phyloP scores from a whole-genome alignment of 768 basidiomycete species.

The Pisolithus marmoratus region DNA sequence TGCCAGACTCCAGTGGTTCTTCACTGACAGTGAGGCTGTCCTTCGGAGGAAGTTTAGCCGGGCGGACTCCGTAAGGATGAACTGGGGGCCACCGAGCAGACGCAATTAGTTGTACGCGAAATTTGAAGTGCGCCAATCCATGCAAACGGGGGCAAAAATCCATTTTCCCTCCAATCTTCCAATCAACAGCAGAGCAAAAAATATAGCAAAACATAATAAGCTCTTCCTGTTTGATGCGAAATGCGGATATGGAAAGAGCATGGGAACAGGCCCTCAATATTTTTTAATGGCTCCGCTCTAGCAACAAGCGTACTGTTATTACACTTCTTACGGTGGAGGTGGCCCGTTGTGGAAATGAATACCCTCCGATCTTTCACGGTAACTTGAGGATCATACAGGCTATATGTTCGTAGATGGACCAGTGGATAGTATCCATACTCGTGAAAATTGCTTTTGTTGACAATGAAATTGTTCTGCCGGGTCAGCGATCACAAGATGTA shows the following conservation, averaged over 20 bases:
- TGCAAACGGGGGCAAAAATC: constrained; percentile 1
- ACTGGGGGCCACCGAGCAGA: no score
- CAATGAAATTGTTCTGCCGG: not conserved
- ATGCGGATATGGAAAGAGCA: constrained; percentile 17
- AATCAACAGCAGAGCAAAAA: constrained; percentile 13
- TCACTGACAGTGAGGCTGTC: not conserved
- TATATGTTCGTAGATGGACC: not conserved
- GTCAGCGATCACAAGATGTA: not conserved
- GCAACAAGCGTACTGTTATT: not conserved
- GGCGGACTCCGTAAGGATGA: not conserved
- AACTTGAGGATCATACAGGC: not conserved
- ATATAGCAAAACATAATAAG: constrained; percentile 7
- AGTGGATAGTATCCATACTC: not conserved
- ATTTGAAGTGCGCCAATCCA: not conserved
- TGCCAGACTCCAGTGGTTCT: no score
- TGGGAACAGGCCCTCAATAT: constrained; percentile 6
- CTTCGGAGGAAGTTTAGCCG: not conserved
- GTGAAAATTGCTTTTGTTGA: not conserved
- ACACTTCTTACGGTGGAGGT: not conserved
- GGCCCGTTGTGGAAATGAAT: not conserved
- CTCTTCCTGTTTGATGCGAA: constrained; percentile 19
- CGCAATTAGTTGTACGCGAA: no score
- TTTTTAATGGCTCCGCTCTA: not conserved
- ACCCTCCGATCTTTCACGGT: not conserved
- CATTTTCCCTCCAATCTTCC: constrained; percentile 18